phyloP scores from a whole-genome alignment of 805 yeast genomes.

The Deakozyma indianensis region DNA sequence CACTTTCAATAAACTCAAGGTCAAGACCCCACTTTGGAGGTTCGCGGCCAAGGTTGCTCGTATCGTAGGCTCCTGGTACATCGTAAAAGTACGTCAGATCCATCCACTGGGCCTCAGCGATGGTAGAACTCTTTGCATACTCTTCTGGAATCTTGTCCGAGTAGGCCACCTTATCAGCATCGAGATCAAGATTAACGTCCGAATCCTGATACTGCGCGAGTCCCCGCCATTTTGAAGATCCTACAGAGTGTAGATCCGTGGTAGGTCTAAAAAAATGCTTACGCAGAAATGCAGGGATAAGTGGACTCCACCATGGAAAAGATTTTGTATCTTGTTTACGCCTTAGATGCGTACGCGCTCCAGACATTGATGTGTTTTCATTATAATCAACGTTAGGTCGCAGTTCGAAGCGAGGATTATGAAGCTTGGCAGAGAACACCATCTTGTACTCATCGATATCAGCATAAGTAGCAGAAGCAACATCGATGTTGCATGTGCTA shows the following conservation, averaged over 20 bases:
- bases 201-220: neutral
- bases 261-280: neutral
- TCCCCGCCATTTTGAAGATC: neutral
- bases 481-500: slow-evolving; percentile 46
- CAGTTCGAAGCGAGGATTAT: slow-evolving; percentile 43
- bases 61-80: slow-evolving; percentile 41
- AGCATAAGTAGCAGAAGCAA: slow-evolving; percentile 30
- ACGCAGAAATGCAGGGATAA: neutral
- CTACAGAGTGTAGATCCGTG: neutral
- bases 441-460: slow-evolving; percentile 46
- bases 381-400: slow-evolving; percentile 60
- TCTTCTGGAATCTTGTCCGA: slow-evolving; percentile 34
- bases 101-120: slow-evolving; percentile 46
- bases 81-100: slow-evolving; percentile 56
- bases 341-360: neutral
- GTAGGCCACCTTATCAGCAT: neutral
- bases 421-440: slow-evolving; percentile 29
- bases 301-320: neutral
- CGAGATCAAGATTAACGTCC: neutral
- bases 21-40: slow-evolving; percentile 48
- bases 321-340: neutral
- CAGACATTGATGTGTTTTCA: slow-evolving; percentile 7
- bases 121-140: slow-evolving; percentile 65
- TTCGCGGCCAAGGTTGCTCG: neutral
- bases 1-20: slow-evolving; percentile 40